A percentile compares a stretch with the other conserved stretches of the same genome.
phyloP scores from a whole-genome alignment of 805 yeast species.

The Debaryomyces prosopidis region DNA sequence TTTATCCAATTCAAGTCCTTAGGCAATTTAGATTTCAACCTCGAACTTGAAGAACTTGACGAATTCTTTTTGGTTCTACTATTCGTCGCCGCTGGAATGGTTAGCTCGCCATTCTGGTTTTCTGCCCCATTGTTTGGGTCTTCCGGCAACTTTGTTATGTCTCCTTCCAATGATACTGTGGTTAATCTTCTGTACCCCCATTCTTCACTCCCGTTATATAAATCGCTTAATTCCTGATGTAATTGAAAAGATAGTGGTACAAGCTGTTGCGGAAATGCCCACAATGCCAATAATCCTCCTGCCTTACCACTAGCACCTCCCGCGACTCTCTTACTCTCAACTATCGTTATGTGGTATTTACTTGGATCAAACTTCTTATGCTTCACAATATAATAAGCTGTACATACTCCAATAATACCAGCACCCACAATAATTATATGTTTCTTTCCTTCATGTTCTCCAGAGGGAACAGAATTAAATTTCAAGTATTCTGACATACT shows the following conservation, averaged over 20 bases:
- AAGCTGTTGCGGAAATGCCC: conserved; percentile 96
- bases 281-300: conserved; percentile 89
- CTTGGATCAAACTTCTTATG: conserved; percentile 78
- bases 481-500: conserved; percentile 31
- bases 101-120: conserved; percentile 7
- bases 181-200: conserved; percentile 94
- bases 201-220: conserved; percentile 76
- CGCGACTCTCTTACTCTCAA: conserved; percentile 90
- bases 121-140: conserved; percentile 16
- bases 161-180: conserved; percentile 86
- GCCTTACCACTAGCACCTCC: conserved; percentile 98
- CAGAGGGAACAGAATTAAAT: conserved; percentile 44
- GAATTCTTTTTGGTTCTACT: conserved; percentile 37
- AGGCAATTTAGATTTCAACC: conserved; percentile 43
- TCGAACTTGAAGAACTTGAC: conserved; percentile 25
- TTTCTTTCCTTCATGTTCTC: conserved; percentile 57
- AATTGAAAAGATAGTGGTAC: conserved; percentile 85
- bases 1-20: conserved; percentile 75
- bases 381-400: conserved; percentile 82
- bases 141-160: conserved; percentile 43
- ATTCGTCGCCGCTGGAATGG: conserved; percentile 19
- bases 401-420: conserved; percentile 94
- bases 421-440: conserved; percentile 90
- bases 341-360: conserved; percentile 76
- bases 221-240: conserved; percentile 79